Base-by-base conservation (phyloP, 2,329 filamentous ascomycete species). In the Tolypocladium pustulatum region DNA sequence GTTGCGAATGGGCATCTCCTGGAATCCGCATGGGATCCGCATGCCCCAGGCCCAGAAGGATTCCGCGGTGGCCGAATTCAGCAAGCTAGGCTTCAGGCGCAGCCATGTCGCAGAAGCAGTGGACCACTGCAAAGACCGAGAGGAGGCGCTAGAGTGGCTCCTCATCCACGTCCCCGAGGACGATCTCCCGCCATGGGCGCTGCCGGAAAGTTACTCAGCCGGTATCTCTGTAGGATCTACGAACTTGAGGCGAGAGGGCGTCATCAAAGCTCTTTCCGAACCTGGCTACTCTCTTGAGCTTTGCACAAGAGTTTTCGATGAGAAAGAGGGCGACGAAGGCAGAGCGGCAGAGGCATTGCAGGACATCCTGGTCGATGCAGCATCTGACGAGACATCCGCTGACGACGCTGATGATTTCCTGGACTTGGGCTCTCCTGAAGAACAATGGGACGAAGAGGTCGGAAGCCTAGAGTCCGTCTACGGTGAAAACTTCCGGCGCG, bases 121-220 rank as follows among this genome's bases (percentile, higher is more conserved):
- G 1, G 85, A 85, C 52, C 85, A 92, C 66, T 97, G 92, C 76
- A 95, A 93, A 71, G 91, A 96, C 69, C 82, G 88, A 36, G 92
- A 97, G 70, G 94, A 99, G 73, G 87, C 91, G 20, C 80, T 99
- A 2, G 93, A 97, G 71, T 99, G 94, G 94, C 81, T 99, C 20
- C 81, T 99, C 55, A 92, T 97, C 56, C 93, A 99, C 72, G 91
- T 99, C 2, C 94, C 94, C 1, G 94, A 99, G 69, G 94, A 99
- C 69, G 94, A 97, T 67, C 76, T 97, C n/a, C 94, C 94, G 1
- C 79, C 83, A 8, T 97, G 93, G 91, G 90, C 90, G 65, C 76
- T 99, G 49, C 94, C 94, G 0, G 92, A 95, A 73, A 89, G 87
- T 61, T 99, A 99, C 71, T 86, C 89, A 13, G 93, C 92, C 34